Percentiles rank a stretch among this genome's conserved stretches.
phyloP scores from a whole-genome alignment of 805 yeast species.

The Zygoascus bituminiphila region DNA sequence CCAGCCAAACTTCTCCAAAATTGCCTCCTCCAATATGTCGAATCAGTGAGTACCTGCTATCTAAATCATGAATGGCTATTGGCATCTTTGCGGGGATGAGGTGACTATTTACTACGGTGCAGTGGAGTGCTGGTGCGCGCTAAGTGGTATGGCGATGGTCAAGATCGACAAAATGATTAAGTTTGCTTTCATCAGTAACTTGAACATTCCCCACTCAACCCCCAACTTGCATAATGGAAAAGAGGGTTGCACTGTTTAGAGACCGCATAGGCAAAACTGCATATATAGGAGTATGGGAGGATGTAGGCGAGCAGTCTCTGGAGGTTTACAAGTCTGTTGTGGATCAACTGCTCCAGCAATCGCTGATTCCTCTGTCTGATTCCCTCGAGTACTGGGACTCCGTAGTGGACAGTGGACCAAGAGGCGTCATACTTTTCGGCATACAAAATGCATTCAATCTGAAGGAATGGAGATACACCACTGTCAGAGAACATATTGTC shows the following conservation, averaged over 20 bases:
- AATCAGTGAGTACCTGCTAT: not conserved
- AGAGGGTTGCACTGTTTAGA: not conserved
- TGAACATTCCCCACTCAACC: too few relatives aligned
- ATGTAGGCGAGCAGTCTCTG: not conserved
- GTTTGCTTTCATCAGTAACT: not conserved
- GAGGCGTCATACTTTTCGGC: not conserved
- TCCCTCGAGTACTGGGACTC: constrained; percentile 3
- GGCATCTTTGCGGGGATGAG: not conserved
- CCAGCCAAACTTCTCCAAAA: constrained; percentile 19
- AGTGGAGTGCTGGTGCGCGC: too few relatives aligned
- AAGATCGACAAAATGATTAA: not conserved
- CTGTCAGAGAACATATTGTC: not conserved
- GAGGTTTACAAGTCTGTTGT: not conserved
- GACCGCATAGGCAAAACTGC: not conserved
- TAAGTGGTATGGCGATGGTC: not conserved
- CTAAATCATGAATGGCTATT: not conserved
- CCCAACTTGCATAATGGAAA: constrained; percentile 5
- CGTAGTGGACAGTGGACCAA: not conserved
- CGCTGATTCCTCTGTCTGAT: constrained; percentile 1
- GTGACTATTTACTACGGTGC: too few relatives aligned
- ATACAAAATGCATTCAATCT: not conserved
- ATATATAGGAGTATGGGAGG: not conserved
- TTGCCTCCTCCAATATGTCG: constrained; percentile 23
- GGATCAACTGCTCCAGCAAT: not conserved
- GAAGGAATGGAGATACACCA: not conserved